Evolutionary conservation across 2,329 filamentous ascomycete genomes (phyloP).

Genomic region (Juglanconis sp.): DNA sequence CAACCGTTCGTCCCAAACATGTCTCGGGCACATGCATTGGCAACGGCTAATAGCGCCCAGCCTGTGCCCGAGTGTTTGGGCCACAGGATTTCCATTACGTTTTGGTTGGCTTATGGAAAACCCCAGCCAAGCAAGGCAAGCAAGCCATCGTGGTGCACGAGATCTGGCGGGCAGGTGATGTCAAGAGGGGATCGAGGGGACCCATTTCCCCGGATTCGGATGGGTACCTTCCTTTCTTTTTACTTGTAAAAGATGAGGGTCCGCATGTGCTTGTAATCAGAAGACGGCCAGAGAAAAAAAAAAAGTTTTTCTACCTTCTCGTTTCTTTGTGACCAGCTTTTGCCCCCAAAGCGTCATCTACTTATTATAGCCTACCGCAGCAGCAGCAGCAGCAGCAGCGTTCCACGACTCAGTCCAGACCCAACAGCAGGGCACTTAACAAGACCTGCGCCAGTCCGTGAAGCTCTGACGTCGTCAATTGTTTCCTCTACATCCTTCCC

Average conservation of each 20-base stretch:
- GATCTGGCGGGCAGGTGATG: neutral
- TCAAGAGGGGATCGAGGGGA: neutral
- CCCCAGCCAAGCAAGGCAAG: neutral
- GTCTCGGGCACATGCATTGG: neutral
- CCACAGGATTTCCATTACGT: constrained; percentile 23
- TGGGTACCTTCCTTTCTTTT: neutral
- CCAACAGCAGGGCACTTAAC: too few relatives aligned
- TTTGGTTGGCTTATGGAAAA: constrained; percentile 20
- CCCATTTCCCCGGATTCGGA: constrained; percentile 11
- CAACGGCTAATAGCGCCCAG: neutral
- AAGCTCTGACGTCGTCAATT: neutral
- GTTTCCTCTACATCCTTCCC: too few relatives aligned
- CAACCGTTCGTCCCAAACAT: neutral
- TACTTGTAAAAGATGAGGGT: neutral
- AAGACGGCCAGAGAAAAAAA: neutral
- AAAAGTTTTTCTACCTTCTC: neutral
- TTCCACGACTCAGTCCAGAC: too few relatives aligned
- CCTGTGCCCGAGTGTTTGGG: constrained; percentile 7
- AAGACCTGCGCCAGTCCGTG: too few relatives aligned
- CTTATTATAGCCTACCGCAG: too few relatives aligned
- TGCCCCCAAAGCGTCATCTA: too few relatives aligned
- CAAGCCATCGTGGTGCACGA: neutral
- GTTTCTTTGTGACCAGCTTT: neutral
- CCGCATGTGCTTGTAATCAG: neutral
- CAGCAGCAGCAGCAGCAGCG: too few relatives aligned